phyloP scores from a whole-genome alignment of 2,329 filamentous ascomycete genomes.

The Thelonectria blattea region DNA sequence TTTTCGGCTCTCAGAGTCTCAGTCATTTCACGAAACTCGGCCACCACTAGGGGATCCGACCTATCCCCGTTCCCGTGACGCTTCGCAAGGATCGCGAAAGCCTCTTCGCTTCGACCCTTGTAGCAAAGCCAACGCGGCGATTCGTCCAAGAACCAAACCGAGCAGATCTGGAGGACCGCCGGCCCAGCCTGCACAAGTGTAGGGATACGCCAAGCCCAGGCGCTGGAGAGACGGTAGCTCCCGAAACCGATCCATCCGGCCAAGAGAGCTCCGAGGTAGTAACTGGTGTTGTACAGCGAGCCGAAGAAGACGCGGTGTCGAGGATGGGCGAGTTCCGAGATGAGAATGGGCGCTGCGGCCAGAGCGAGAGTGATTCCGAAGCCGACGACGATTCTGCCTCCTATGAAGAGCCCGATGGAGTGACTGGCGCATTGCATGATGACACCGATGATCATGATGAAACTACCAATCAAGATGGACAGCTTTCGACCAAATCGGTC shows the following conservation, averaged over 20 bases:
- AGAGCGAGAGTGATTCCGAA: slow-evolving; percentile 59
- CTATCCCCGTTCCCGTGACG: slow-evolving; percentile 47
- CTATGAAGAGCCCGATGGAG: slow-evolving; percentile 54
- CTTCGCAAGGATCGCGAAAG: slow-evolving; percentile 14
- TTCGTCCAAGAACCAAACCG: slow-evolving; percentile 24
- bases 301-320: slow-evolving; percentile 21
- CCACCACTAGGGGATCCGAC: slow-evolving; percentile 47
- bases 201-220: slow-evolving; percentile 29
- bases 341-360: slow-evolving; percentile 53
- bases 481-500: slow-evolving; percentile 39
- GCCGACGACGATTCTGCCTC: slow-evolving; percentile 57
- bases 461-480: slow-evolving; percentile 37
- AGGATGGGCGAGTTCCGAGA: slow-evolving; percentile 26
- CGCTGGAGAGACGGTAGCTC: slow-evolving; percentile 12
- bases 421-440: slow-evolving; percentile 19
- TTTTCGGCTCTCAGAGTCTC: slow-evolving; percentile 21
- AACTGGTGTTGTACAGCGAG: slow-evolving; percentile 23
- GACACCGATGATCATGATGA: slow-evolving; percentile 26
- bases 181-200: slow-evolving; percentile 25
- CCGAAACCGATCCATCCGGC: slow-evolving; percentile 26
- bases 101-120: slow-evolving; percentile 20
- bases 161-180: slow-evolving; percentile 19
- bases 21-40: slow-evolving; percentile 29
- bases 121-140: slow-evolving; percentile 24
- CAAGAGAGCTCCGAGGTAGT: slow-evolving; percentile 14